Percentiles rank a stretch among this genome's conserved stretches.
These are phyloP conservation scores for Citrus trifoliata DNA, from an alignment of 345 rosid genomes.

Conservation along the genomic window DNA sequence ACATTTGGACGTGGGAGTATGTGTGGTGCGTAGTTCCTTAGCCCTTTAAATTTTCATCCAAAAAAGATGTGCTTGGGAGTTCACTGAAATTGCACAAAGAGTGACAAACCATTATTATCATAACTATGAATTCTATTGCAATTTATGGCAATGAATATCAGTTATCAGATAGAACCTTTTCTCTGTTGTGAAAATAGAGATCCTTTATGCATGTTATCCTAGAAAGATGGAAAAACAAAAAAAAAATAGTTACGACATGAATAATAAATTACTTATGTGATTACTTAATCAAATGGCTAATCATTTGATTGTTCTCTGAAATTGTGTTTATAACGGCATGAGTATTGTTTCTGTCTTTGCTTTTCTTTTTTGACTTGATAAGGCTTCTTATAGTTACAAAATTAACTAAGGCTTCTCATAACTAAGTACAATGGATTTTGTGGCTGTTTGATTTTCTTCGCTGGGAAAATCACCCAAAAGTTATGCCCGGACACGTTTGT, in stretches of 20 bases:
- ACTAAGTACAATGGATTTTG: neutral
- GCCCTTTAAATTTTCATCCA: neutral
- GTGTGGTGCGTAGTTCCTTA: slow-evolving; percentile 48
- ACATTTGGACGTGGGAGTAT: slow-evolving; percentile 46
- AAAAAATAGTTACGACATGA: neutral
- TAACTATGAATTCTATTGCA: neutral
- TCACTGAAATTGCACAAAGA: neutral
- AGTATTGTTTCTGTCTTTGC: neutral
- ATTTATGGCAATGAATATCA: neutral
- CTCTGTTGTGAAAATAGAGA: neutral
- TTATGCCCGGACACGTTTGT: neutral
- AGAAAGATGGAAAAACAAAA: too few species aligned
- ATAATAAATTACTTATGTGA: neutral
- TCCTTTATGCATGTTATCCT: neutral
- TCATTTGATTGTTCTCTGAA: neutral
- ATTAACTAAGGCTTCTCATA: neutral
- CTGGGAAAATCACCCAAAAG: neutral
- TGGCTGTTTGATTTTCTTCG: neutral
- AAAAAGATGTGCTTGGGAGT: neutral
- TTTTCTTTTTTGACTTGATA: neutral
- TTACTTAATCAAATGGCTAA: neutral
- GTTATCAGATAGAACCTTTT: neutral
- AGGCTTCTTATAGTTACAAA: neutral
- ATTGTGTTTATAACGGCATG: neutral
- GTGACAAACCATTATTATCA: neutral